These are phyloP conservation scores for Magnusiomyces fungicola DNA, from an alignment of 1,139 yeast genomes.

Conservation along the genomic window DNA sequence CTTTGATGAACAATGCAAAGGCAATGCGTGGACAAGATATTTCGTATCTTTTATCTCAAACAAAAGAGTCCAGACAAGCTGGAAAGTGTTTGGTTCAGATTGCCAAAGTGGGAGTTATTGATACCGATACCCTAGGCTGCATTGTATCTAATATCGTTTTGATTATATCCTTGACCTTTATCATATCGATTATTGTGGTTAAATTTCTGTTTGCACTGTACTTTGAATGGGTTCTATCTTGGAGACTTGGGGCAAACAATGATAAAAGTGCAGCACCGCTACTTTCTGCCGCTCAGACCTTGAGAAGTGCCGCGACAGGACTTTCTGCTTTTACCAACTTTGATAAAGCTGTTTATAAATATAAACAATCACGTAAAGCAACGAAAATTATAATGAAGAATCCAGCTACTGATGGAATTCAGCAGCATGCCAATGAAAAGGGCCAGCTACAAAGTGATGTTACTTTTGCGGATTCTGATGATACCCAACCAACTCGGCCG, in stretches of 20 bases:
- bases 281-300: constrained; percentile 10
- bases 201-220: constrained; percentile 80
- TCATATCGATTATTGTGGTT: constrained; percentile 57
- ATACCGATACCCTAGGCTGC: constrained; percentile 78
- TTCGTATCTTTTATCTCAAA: constrained; percentile 13
- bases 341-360: neutral
- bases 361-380: neutral
- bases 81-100: constrained; percentile 76
- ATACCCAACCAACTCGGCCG: too few species aligned
- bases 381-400: neutral
- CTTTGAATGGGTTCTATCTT: constrained; percentile 56
- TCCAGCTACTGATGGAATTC: neutral
- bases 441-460: too few species aligned
- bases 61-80: constrained; percentile 38
- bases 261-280: constrained; percentile 9
- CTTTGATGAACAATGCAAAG: constrained; percentile 7
- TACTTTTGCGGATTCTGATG: too few species aligned
- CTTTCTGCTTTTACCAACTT: constrained; percentile 7
- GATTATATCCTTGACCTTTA: constrained; percentile 63
- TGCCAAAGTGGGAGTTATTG: constrained; percentile 73
- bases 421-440: neutral
- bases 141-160: constrained; percentile 69
- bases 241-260: constrained; percentile 19
- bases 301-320: constrained; percentile 7
- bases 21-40: constrained; percentile 17